Base-by-base conservation (phyloP, 2,329 filamentous ascomycete species). In the Tolypocladium guangdongense region DNA sequence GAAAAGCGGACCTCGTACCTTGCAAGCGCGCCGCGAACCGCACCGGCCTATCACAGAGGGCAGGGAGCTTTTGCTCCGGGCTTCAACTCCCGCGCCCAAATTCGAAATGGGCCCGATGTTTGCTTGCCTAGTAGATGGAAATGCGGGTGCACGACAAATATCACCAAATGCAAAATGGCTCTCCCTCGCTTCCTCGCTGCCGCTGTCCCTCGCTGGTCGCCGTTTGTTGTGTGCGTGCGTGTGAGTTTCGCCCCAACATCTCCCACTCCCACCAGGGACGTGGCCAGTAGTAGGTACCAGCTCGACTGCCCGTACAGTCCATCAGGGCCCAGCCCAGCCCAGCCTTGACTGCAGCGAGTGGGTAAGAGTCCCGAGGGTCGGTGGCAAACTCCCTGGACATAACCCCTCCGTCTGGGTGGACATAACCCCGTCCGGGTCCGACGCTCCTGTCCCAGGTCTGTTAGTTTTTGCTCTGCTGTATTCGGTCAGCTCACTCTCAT, bases 61-160 rank as follows among this genome's bases (percentile, higher is more conserved):
- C 5, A 39, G 6, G 57, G 57, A 56, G 54, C 54, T 35, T 53
- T 53, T 56, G 49, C 50, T 58, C 57, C 57, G 55, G 49, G 18
- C n/a, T 3, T 50, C 22, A n/a, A 39, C 11, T 38, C n/a, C 43
- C 30, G 49, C 20, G 45, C 49, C 52, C 51, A 30, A 50, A 48
- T 41, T 47, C 36, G 48, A 48, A 22, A 11, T 47, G 46, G 47
- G 53, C 51, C 50, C 50, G 37, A 56, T 35, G 36, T 52, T 54
- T 43, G 30, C 22, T 37, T 30, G 47, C 51, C 33, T 49, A 56
- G 51, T 50, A 52, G 8, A 27, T 52, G 46, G 41, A 33, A 51
- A 48, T 52, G 54, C 52, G 52, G 49, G 52, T 52, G 46, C 50
- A 37, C 38, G 24, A 48, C 49, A 52, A 49, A 52, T 47, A 46